These are phyloP conservation scores for Acorus gramineus DNA, from an alignment of 106 monocot species.

Conservation along the genomic window DNA sequence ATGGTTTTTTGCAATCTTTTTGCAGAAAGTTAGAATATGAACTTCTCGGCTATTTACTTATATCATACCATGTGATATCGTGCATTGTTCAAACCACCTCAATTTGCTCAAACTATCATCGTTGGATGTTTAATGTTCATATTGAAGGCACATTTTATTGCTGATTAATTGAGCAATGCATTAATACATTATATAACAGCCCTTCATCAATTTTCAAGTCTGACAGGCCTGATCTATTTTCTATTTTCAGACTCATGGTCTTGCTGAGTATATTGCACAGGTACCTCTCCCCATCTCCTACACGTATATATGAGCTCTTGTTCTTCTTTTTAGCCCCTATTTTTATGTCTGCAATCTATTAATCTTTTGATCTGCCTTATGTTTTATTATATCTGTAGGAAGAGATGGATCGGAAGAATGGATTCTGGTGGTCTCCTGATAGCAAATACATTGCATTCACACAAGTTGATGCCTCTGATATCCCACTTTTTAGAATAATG, in stretches of 20 bases:
- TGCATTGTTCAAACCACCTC: too few species aligned
- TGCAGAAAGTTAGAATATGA: too few species aligned
- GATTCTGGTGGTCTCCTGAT: constrained; percentile 97
- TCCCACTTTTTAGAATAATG: constrained; percentile 95
- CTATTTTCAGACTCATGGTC: constrained; percentile 73
- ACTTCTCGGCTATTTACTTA: too few species aligned
- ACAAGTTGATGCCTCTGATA: constrained; percentile 76
- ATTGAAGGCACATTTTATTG: too few species aligned
- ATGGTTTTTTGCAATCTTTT: too few species aligned
- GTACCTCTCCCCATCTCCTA: constrained; percentile 22
- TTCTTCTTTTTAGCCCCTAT: background rate
- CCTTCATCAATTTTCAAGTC: constrained; percentile 8
- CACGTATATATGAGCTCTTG: background rate
- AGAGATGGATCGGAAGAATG: constrained; percentile 93
- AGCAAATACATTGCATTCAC: constrained; percentile 88
- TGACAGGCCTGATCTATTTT: constrained; percentile 24
- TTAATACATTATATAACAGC: background rate
- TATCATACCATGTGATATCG: too few species aligned
- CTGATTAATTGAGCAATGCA: background rate
- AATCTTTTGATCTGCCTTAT: constrained; percentile 1
- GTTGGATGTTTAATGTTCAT: too few species aligned
- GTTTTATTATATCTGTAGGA: constrained; percentile 35
- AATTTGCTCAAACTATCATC: too few species aligned
- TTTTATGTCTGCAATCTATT: background rate
- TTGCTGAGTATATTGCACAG: constrained; percentile 99